Conservation (phyloP, 805 yeast species). For the Wickerhamiella siamensis region DNA sequence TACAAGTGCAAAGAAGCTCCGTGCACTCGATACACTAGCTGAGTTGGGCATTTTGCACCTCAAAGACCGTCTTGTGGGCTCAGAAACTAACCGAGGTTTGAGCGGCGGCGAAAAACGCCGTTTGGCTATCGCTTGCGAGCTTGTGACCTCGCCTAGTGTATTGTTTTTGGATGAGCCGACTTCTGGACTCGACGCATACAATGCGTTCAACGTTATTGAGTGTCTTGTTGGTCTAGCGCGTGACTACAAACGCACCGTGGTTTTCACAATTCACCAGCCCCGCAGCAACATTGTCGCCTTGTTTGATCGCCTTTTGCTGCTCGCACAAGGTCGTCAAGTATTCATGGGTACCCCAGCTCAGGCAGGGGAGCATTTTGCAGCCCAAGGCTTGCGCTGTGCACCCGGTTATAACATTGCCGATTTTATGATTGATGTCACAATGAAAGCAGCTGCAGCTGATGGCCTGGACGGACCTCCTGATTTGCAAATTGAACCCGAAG, state of each 20-base stretch:
- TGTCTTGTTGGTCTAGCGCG: slow-evolving; percentile 66
- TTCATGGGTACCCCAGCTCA: slow-evolving; percentile 75
- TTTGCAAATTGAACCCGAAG: background rate
- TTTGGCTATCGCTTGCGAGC: slow-evolving; percentile 85
- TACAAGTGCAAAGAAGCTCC: slow-evolving; percentile 50
- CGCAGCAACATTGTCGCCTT: slow-evolving; percentile 86
- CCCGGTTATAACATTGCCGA: slow-evolving; percentile 88
- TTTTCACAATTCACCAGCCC: slow-evolving; percentile 94
- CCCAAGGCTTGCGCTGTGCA: slow-evolving; percentile 72
- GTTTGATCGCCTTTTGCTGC: slow-evolving; percentile 66
- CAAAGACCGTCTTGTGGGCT: slow-evolving; percentile 76
- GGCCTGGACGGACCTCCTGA: slow-evolving; percentile 3
- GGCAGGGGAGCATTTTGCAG: slow-evolving; percentile 61
- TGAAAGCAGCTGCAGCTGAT: slow-evolving; percentile 30
- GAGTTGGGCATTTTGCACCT: slow-evolving; percentile 76
- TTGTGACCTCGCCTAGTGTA: slow-evolving; percentile 77
- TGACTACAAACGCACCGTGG: slow-evolving; percentile 71
- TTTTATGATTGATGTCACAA: slow-evolving; percentile 79
- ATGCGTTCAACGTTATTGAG: slow-evolving; percentile 84
- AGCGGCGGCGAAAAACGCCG: slow-evolving; percentile 88
- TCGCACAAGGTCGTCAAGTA: slow-evolving; percentile 74
- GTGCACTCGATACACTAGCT: slow-evolving; percentile 71
- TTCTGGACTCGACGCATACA: slow-evolving; percentile 86
- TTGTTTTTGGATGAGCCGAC: slow-evolving; percentile 86
- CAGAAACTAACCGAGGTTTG: slow-evolving; percentile 79